phyloP scores from a whole-genome alignment of 225 moss, liverwort and hornwort genomes.

The Sphagnum tenellum region DNA sequence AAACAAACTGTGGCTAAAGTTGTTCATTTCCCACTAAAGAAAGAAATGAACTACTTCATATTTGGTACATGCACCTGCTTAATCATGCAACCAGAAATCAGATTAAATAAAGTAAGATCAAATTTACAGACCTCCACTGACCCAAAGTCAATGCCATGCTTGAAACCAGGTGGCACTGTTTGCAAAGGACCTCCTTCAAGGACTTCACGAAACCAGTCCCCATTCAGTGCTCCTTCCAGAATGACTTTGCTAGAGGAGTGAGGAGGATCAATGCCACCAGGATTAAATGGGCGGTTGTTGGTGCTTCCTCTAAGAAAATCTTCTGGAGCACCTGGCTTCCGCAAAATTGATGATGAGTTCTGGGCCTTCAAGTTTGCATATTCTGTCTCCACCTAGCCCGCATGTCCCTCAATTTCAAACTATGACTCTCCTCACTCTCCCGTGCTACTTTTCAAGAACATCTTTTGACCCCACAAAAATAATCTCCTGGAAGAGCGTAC shows the following conservation, averaged over 20 bases:
- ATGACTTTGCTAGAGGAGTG: conserved; percentile 61
- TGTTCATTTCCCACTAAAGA: too few species aligned
- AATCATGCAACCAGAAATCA: not conserved
- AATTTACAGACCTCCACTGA: conserved; percentile 45
- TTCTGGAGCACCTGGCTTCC: conserved; percentile 84
- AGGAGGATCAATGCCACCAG: conserved; percentile 87
- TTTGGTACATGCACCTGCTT: not conserved
- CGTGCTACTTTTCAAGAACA: too few species aligned
- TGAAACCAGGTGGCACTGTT: conserved; percentile 85
- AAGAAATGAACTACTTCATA: too few species aligned
- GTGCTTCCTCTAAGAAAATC: conserved; percentile 91
- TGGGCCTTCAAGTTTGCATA: conserved; percentile 66
- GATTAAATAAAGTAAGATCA: not conserved
- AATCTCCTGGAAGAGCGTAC: too few species aligned
- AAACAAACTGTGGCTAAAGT: too few species aligned
- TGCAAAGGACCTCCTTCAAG: conserved; percentile 82
- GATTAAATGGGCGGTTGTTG: conserved; percentile 85
- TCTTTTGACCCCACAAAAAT: too few species aligned
- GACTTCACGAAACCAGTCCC: conserved; percentile 81
- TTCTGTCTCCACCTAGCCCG: conserved; percentile 64
- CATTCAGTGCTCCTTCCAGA: conserved; percentile 70
- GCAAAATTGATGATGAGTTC: conserved; percentile 88
- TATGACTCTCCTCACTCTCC: too few species aligned
- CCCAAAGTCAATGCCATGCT: conserved; percentile 86
- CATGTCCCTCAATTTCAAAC: not conserved